Evolutionary conservation across 2,329 filamentous ascomycete species (phyloP), one percentile per base, ranked within the genome.

Genomic region (Sordariomycetes sp.): DNA sequence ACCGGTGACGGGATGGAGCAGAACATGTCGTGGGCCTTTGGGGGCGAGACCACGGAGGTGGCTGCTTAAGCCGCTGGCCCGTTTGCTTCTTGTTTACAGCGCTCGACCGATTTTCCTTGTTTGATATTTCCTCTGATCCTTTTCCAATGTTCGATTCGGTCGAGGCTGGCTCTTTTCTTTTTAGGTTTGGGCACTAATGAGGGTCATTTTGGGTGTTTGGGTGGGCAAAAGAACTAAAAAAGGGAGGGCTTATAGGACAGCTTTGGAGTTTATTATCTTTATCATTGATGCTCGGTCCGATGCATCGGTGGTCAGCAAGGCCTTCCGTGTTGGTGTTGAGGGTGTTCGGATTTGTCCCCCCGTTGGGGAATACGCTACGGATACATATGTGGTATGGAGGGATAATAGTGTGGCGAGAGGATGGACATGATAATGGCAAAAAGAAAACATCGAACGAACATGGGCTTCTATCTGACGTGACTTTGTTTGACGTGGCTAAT

Each of bases 1-100:
- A 64, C 60, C 10, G 60, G 60, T 28, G 58, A 62, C 17, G 54
- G 24, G 34, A 17, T 51, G 10, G 51, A 57, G 55, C 48, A 57
- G 34, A 28, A 17, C 32, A n/a, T 57, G 22, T 28, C 55, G n/a
- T 57, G 48, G 55, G 34, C 39, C 24, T 56, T 56, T 22, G 50
- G n/a, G 20, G 36, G 28, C 20, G 55, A 56, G 48, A 22, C 28
- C 10, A 8, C n/a, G n/a, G 45, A 22, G 45, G 45, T 50, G 22
- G n/a, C 45, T 10, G 45, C 20, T 24, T 50, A 13, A 48, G 3
- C 10, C 13, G 6, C 7, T 22, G 5, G 1, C 10, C 45, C 24
- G n/a, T 50, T 12, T 50, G 45, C 10, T 8, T 22, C 2, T 24
- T 48, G 17, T 50, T 50, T 50, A 24, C 20, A 13, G 45, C 45